phyloP scores from a whole-genome alignment of 306 rosid species.

The Fagus crenata region DNA sequence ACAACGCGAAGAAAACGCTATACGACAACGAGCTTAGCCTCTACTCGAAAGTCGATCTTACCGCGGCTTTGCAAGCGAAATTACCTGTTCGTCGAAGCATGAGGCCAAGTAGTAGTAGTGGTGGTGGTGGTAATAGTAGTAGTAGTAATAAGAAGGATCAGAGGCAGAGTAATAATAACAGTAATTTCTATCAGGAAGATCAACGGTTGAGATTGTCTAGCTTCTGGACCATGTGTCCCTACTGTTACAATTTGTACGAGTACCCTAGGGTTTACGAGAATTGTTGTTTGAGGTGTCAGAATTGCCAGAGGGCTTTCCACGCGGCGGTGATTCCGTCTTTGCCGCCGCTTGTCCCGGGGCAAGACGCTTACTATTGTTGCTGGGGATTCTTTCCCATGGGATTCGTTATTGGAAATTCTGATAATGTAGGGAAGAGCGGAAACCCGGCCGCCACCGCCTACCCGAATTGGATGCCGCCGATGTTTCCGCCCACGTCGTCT shows the following conservation, averaged over 20 bases:
- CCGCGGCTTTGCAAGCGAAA: constrained; percentile 53
- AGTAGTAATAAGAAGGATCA: constrained; percentile 13
- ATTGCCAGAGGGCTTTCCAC: constrained; percentile 67
- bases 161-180: background rate
- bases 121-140: no score
- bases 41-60: constrained; percentile 51
- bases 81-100: constrained; percentile 54
- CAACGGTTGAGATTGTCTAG: constrained; percentile 41
- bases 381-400: constrained; percentile 89
- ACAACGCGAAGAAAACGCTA: constrained; percentile 46
- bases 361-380: constrained; percentile 79
- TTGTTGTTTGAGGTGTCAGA: constrained; percentile 81
- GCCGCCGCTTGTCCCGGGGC: constrained; percentile 73
- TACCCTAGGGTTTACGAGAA: constrained; percentile 71
- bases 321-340: constrained; percentile 47
- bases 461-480: constrained; percentile 72
- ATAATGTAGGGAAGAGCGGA: constrained; percentile 35
- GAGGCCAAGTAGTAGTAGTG: background rate
- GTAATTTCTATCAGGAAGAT: constrained; percentile 16
- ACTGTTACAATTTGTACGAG: constrained; percentile 73
- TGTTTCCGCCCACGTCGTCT: background rate
- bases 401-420: constrained; percentile 33
- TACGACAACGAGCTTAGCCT: constrained; percentile 57
- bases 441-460: constrained; percentile 19
- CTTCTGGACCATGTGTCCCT: constrained; percentile 97